Evolutionary conservation across 768 basidiomycete genomes (phyloP).

Genomic region (Sarcodon aspratus): DNA sequence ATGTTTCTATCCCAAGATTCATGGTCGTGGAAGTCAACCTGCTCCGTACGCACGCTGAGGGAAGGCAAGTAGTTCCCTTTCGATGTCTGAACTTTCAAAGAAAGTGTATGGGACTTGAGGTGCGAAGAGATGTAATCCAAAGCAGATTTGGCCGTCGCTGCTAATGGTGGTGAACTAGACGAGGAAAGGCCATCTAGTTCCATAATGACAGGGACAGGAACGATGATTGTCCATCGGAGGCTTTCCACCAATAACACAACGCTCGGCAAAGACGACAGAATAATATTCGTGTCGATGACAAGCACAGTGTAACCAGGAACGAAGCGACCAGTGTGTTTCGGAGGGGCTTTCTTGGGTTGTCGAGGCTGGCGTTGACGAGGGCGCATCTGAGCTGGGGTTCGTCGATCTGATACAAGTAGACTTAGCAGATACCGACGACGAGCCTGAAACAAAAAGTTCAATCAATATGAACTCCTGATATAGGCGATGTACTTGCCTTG

Average conservation of each 20-base stretch:
- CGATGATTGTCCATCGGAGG: conserved; percentile 73
- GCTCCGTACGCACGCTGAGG: conserved; percentile 74
- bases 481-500: conserved; percentile 39
- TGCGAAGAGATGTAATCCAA: conserved; percentile 66
- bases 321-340: conserved; percentile 37
- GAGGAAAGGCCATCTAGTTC: conserved; percentile 86
- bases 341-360: conserved; percentile 16
- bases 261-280: conserved; percentile 71
- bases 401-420: conserved; percentile 42
- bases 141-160: conserved; percentile 62
- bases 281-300: conserved; percentile 90
- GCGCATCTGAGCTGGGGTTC: conserved; percentile 12
- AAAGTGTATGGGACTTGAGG: conserved; percentile 59
- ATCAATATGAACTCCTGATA: conserved; percentile 7
- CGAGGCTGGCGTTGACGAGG: conserved; percentile 17
- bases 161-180: conserved; percentile 50
- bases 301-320: conserved; percentile 83
- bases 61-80: conserved; percentile 88
- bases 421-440: conserved; percentile 64
- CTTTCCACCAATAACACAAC: conserved; percentile 71
- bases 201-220: conserved; percentile 93
- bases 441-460: conserved; percentile 30
- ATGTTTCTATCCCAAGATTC: conserved; percentile 56
- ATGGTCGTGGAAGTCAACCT: conserved; percentile 54
- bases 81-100: conserved; percentile 90